Evolutionary conservation across 768 basidiomycete genomes (phyloP).

Genomic region (Leccinum broughii): DNA sequence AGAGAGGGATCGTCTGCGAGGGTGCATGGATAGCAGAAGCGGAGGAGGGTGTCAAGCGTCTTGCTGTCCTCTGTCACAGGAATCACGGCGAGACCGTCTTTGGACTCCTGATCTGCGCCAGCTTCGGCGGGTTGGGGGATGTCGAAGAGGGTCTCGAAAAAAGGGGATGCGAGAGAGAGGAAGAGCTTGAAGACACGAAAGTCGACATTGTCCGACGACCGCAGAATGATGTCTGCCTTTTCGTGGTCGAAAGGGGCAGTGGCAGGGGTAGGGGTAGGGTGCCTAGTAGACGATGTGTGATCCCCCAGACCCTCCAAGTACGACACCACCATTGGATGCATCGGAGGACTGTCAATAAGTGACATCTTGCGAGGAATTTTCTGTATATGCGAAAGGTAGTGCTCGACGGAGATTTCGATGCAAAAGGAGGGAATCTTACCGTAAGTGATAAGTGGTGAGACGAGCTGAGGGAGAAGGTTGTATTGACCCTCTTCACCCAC

Average conservation of each 20-base stretch:
- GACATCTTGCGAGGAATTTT: neutral
- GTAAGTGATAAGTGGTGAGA: neutral
- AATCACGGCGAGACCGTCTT: neutral
- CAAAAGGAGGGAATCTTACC: neutral
- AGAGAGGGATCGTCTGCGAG: neutral
- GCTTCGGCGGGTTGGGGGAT: neutral
- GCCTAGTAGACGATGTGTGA: neutral
- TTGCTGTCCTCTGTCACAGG: constrained; percentile 1
- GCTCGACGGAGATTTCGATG: neutral
- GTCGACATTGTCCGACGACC: neutral
- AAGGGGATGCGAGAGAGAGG: neutral
- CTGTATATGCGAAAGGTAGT: neutral
- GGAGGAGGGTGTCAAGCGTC: constrained; percentile 6
- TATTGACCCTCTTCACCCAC: neutral
- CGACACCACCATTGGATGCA: too few species aligned
- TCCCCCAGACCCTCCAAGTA: too few species aligned
- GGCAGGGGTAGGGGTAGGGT: neutral
- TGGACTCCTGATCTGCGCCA: neutral
- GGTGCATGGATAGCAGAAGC: constrained; percentile 22
- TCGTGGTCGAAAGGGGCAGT: neutral
- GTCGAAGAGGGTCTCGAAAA: neutral
- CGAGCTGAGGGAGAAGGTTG: neutral
- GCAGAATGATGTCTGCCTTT: neutral
- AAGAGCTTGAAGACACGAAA: neutral
- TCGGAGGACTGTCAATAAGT: too few species aligned